phyloP scores from a whole-genome alignment of 345 rosid species.

The Sisymbrium altissimum region DNA sequence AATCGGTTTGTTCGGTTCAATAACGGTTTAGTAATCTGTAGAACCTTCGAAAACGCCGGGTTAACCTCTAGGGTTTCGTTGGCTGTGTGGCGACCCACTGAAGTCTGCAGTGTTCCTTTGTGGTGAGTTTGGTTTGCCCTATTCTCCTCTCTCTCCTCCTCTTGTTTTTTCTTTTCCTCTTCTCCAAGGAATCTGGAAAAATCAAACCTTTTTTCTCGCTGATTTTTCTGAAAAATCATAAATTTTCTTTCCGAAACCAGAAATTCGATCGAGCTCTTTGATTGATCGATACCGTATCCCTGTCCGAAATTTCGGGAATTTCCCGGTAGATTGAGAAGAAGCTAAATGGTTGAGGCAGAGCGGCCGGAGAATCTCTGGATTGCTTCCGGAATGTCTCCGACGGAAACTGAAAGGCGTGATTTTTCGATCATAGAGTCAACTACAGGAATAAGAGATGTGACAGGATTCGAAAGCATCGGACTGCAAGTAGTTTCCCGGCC shows the following conservation, averaged over 20 bases:
- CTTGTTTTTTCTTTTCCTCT: slow-evolving; percentile 25
- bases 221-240: background rate
- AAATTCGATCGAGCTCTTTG: slow-evolving; percentile 8
- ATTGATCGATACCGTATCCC: too few species aligned
- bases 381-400: slow-evolving; percentile 28
- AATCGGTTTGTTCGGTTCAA: slow-evolving; percentile 7
- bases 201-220: slow-evolving; percentile 9
- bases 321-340: too few species aligned
- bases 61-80: slow-evolving; percentile 6
- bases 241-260: background rate
- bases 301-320: too few species aligned
- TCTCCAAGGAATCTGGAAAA: slow-evolving; percentile 37
- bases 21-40: slow-evolving; percentile 3
- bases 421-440: slow-evolving; percentile 3
- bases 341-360: slow-evolving; percentile 28
- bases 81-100: slow-evolving; percentile 28
- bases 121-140: too few species aligned
- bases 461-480: slow-evolving; percentile 10
- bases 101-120: slow-evolving; percentile 27
- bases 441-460: slow-evolving; percentile 12
- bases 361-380: slow-evolving; percentile 30
- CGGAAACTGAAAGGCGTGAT: background rate
- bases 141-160: background rate
- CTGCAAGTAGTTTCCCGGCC: slow-evolving; percentile 21
- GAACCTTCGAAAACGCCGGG: slow-evolving; percentile 21